Base-by-base conservation (phyloP, 129 eudicot genomes). In the Tagetes erecta region DNA sequence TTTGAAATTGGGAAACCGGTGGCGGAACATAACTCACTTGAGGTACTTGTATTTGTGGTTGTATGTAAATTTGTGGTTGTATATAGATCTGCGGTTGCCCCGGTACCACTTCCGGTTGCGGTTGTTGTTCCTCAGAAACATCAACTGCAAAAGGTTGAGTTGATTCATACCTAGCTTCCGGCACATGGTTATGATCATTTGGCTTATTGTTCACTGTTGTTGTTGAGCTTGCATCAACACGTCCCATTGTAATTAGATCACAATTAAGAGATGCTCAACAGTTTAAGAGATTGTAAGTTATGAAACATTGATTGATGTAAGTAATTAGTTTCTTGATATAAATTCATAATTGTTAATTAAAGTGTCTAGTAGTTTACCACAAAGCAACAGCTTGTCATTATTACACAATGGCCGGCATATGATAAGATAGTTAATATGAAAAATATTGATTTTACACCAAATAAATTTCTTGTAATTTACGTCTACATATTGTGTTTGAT, bases 231-330 rank as follows among this genome's bases (percentile, higher is more conserved):
- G 10, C 37, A 67, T 11, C 37, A 3, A 71, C 42, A 0, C 56
- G 76, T 37, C 69, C 75, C 76, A 70, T 77, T 59, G 71, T 60
- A 77, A 37, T 2, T 20, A 20, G 27, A 66, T 35, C 64, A 8
- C 34, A 56, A n/a, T 20, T 20, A 20, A 20, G 27, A 20, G 30
- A 40, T 1, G 9, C 7, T 1, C 3, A 42, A 10, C 3, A 42
- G 5, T 3, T 8, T 30, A 45, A 73, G 36, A 42, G 60, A 14
- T 12, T n/a, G 0, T 8, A 49, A 64, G 51, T 20, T 14, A 64
- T 49, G 42, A 39, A 59, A 59, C 50, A 47, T 76, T 8, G 27
- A 20, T 20, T 0, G 55, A 8, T 64, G 39, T 27, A 8, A 41
- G 53, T 40, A 66, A 49, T 52, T 52, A 13, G 13, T 55, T 35